Evolutionary conservation across 192 early-diverging fungal species (phyloP).

Genomic region (Mortierella alpina): DNA sequence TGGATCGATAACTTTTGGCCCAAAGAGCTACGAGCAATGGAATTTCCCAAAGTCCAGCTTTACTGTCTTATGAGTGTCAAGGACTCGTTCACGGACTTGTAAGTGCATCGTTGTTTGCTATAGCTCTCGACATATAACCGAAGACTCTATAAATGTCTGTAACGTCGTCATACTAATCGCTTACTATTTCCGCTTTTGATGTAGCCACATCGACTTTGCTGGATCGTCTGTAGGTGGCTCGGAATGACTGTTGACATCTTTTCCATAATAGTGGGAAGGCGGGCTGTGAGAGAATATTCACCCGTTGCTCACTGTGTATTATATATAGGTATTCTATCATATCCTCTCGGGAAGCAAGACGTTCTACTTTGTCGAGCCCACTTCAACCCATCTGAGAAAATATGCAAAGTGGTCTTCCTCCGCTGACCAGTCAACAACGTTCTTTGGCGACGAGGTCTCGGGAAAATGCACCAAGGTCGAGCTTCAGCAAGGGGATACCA

Average conservation of each 20-base stretch:
- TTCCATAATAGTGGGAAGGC: no score
- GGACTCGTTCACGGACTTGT: slow-evolving; percentile 92
- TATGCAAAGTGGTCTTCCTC: slow-evolving; percentile 92
- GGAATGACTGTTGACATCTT: no score
- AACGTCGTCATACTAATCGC: background rate
- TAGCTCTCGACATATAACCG: background rate
- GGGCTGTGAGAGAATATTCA: no score
- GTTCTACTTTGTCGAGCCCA: slow-evolving; percentile 92
- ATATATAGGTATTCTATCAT: slow-evolving; percentile 88
- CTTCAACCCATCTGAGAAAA: slow-evolving; percentile 84
- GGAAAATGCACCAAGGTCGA: slow-evolving; percentile 80
- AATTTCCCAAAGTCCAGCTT: slow-evolving; percentile 88
- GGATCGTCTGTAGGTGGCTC: slow-evolving; percentile 40
- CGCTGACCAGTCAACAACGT: slow-evolving; percentile 80
- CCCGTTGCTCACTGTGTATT: no score
- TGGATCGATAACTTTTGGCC: slow-evolving; percentile 94
- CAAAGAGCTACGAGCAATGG: slow-evolving; percentile 62
- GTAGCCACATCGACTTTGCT: slow-evolving; percentile 71
- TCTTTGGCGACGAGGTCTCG: slow-evolving; percentile 88
- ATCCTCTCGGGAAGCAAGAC: slow-evolving; percentile 85
- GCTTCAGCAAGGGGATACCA: slow-evolving; percentile 84
- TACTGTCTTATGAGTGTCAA: slow-evolving; percentile 96
- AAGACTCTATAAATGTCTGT: background rate
- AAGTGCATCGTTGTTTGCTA: slow-evolving; percentile 22
- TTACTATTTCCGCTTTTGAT: background rate